Evolutionary conservation across 441 rosid species (phyloP).

Genomic region (Adansonia rubrostipa): DNA sequence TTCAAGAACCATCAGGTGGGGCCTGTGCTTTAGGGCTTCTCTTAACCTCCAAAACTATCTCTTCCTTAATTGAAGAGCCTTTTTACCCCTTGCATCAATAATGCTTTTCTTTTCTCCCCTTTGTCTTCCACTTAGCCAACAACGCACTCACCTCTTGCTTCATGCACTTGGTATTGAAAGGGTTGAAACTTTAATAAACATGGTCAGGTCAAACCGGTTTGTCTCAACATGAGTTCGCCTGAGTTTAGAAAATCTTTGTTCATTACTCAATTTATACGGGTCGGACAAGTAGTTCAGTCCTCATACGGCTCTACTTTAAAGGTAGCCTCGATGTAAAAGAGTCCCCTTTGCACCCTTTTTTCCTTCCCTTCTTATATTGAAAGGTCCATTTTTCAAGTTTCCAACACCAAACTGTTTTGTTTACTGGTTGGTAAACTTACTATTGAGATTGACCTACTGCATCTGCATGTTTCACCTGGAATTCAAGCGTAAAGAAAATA

Average conservation of each 20-base stretch:
- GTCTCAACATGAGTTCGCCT: too few species aligned
- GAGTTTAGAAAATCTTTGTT: too few species aligned
- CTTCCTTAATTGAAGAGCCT: too few species aligned
- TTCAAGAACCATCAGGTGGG: neutral
- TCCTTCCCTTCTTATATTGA: neutral
- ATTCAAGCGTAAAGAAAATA: neutral
- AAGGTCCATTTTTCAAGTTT: neutral
- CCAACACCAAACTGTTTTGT: neutral
- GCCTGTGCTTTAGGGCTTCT: neutral
- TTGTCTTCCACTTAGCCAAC: too few species aligned
- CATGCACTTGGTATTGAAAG: too few species aligned
- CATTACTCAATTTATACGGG: too few species aligned
- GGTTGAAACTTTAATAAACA: too few species aligned
- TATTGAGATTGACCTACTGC: neutral
- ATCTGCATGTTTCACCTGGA: neutral
- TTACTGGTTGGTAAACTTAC: slow-evolving; percentile 10
- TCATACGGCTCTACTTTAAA: neutral
- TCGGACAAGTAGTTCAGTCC: too few species aligned
- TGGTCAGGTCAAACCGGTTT: too few species aligned
- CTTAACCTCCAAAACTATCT: neutral
- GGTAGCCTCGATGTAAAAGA: neutral
- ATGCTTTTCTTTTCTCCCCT: too few species aligned
- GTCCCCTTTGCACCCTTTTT: neutral
- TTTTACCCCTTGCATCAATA: too few species aligned
- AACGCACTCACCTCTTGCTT: too few species aligned